phyloP scores from a whole-genome alignment of 2,329 filamentous ascomycete species.

The Apiospora phragmitis region DNA sequence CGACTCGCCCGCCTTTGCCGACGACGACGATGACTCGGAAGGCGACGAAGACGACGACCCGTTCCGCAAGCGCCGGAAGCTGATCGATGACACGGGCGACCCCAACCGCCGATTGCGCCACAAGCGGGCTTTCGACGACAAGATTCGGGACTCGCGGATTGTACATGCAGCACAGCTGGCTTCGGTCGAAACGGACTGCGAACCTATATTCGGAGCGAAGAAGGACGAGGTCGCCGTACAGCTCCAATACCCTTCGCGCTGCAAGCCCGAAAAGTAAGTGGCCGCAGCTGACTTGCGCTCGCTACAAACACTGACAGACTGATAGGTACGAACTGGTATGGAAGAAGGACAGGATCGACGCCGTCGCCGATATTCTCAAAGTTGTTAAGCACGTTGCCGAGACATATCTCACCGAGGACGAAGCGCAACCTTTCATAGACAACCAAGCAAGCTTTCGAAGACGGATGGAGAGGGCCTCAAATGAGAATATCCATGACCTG shows the following conservation, averaged over 20 bases:
- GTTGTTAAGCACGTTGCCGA: conserved; percentile 70
- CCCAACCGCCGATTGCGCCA: conserved; percentile 48
- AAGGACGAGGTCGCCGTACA: conserved; percentile 61
- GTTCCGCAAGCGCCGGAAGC: conserved; percentile 49
- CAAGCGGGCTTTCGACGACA: conserved; percentile 45
- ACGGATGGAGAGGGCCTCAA: conserved; percentile 72
- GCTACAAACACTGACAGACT: conserved; percentile 17
- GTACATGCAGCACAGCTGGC: conserved; percentile 62
- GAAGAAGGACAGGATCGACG: conserved; percentile 78
- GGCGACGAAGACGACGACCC: conserved; percentile 52
- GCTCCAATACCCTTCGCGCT: conserved; percentile 81
- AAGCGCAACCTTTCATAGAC: conserved; percentile 68
- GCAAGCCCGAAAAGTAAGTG: conserved; percentile 65
- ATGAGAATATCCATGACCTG: conserved; percentile 63
- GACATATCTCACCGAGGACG: conserved; percentile 73
- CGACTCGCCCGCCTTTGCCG: conserved; percentile 48
- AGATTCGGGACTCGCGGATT: conserved; percentile 44
- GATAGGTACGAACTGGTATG: conserved; percentile 71
- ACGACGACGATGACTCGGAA: conserved; percentile 50
- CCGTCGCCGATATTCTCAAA: conserved; percentile 70
- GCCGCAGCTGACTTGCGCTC: conserved; percentile 15
- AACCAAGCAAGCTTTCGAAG: conserved; percentile 74
- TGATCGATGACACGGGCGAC: conserved; percentile 46
- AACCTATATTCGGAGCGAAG: conserved; percentile 48
- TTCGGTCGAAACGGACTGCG: conserved; percentile 50